Conservation (phyloP, 2,329 filamentous ascomycete genomes). For the Penicillium janthinellum region DNA sequence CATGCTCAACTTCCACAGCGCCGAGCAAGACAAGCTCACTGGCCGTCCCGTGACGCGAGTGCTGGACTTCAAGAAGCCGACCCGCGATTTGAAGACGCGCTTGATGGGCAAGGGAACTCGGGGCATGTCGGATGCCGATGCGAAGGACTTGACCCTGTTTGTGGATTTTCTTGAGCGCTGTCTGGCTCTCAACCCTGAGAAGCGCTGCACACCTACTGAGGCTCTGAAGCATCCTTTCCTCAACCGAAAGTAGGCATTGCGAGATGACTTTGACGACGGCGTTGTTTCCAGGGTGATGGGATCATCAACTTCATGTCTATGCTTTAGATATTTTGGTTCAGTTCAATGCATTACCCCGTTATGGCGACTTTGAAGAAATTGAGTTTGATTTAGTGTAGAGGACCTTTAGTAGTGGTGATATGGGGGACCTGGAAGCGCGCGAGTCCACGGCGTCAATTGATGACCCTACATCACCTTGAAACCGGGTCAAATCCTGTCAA, state of each 20-base stretch:
- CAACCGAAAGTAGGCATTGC: constrained; percentile 40
- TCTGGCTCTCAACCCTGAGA: constrained; percentile 86
- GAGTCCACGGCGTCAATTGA: no score
- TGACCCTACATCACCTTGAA: not conserved
- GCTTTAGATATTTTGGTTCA: not conserved
- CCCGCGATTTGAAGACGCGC: constrained; percentile 78
- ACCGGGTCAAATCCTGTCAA: not conserved
- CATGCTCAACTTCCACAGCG: constrained; percentile 77
- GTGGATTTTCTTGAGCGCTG: constrained; percentile 87
- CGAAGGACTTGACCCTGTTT: constrained; percentile 78
- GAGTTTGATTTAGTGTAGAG: no score
- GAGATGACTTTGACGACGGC: not conserved
- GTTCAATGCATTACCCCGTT: not conserved
- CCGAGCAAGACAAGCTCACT: constrained; percentile 84
- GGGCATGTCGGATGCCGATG: constrained; percentile 72
- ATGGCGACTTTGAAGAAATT: not conserved
- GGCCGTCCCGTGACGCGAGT: constrained; percentile 66
- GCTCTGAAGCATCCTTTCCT: constrained; percentile 91
- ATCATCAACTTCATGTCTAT: not conserved
- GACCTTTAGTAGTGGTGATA: no score
- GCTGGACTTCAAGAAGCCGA: constrained; percentile 64
- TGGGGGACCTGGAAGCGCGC: no score
- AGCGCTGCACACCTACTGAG: constrained; percentile 82
- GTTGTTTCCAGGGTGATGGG: not conserved
- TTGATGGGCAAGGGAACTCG: constrained; percentile 71